Evolutionary conservation across 202 grass and related monocot species (phyloP).

Genomic region (Thinopyrum obtusiflorum): DNA sequence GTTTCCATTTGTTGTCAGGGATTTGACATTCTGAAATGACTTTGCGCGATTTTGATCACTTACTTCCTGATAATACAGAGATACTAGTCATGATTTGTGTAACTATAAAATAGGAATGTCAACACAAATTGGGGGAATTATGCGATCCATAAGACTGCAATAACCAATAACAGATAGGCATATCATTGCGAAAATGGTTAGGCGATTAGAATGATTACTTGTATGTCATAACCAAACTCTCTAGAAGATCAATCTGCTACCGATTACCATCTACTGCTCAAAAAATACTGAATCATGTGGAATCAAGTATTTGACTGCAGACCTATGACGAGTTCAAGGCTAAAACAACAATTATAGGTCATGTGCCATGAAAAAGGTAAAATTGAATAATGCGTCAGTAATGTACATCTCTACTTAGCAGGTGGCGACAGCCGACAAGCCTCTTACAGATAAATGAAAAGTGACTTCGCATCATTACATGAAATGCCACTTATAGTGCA

Average conservation of each 20-base stretch:
- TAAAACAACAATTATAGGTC: neutral
- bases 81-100: neutral
- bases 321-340: neutral
- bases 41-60: slow-evolving; percentile 52
- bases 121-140: neutral
- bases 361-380: neutral
- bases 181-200: neutral
- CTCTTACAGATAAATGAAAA: neutral
- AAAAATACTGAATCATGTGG: neutral
- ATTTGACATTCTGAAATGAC: slow-evolving; percentile 83
- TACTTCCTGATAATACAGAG: slow-evolving; percentile 52
- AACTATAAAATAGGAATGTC: neutral
- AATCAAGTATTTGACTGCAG: neutral
- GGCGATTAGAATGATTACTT: neutral
- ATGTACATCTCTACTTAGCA: neutral
- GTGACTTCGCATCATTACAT: neutral
- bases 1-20: slow-evolving; percentile 69
- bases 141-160: neutral
- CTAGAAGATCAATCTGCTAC: neutral
- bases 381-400: neutral
- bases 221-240: neutral
- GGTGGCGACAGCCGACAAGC: neutral
- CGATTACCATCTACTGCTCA: neutral
- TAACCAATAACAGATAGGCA: neutral
- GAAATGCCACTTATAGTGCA: neutral